A percentile compares a stretch with the other conserved stretches of the same genome.
Conservation (phyloP, 2,329 filamentous ascomycete genomes). For the Colletotrichum falcatum region DNA sequence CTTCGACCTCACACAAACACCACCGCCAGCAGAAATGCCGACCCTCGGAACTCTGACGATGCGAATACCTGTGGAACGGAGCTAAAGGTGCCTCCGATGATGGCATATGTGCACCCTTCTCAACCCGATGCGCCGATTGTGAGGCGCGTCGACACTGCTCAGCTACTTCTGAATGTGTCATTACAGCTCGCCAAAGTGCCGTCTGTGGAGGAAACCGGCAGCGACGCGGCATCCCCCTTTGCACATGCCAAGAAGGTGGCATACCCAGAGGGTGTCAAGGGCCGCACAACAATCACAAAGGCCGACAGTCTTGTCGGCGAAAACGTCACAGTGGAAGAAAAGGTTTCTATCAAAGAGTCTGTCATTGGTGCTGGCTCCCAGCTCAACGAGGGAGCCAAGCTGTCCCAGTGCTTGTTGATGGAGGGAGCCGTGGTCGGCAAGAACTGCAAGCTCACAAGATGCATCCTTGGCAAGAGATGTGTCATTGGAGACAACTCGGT, state of each 20-base stretch:
- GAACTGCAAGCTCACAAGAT: constrained; percentile 86
- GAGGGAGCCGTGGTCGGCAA: constrained; percentile 89
- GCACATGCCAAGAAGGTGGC: constrained; percentile 84
- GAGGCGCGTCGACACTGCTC: constrained; percentile 88
- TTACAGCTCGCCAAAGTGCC: constrained; percentile 87
- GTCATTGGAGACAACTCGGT: constrained; percentile 84
- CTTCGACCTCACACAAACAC: constrained; percentile 33
- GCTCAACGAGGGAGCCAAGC: constrained; percentile 85
- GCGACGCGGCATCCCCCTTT: constrained; percentile 74
- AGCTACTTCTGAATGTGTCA: constrained; percentile 83
- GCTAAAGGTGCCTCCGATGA: constrained; percentile 72
- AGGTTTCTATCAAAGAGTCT: constrained; percentile 90
- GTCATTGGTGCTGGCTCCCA: constrained; percentile 90
- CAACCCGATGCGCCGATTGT: constrained; percentile 71
- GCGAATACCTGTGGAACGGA: constrained; percentile 44
- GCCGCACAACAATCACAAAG: constrained; percentile 83
- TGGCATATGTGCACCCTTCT: constrained; percentile 84
- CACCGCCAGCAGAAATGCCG: constrained; percentile 19
- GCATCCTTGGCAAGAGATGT: constrained; percentile 84
- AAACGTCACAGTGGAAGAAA: constrained; percentile 90
- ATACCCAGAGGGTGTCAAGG: constrained; percentile 84
- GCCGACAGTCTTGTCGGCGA: constrained; percentile 86
- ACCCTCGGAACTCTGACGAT: constrained; percentile 39
- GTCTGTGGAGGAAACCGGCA: constrained; percentile 73
- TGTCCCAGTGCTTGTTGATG: constrained; percentile 92